Evolutionary conservation across 257 asterid species (phyloP), one percentile per base, ranked within the genome.

Genomic region (Solanum arcanum): DNA sequence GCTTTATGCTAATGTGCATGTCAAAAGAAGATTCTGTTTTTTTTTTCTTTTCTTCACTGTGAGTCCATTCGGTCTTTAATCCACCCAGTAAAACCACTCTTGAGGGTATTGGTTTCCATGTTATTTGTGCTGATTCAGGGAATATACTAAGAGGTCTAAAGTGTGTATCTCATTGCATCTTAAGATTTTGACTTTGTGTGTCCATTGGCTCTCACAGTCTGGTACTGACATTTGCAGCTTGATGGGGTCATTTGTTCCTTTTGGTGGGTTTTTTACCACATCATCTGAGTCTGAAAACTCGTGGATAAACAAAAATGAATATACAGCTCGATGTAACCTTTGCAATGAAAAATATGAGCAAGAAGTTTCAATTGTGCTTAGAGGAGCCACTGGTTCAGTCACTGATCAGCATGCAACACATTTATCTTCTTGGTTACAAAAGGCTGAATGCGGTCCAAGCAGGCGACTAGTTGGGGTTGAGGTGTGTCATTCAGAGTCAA

Each of bases 211-310:
- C 94, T 91, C 90, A 89, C 74, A 76, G 89, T 90, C 46, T 73
- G 86, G 66, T 84, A 46, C 80, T 84, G 87, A 18, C 88, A 80
- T 91, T 68, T 92, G 91, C 99, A 97, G 99, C 93, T 94, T 97
- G 93, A 93, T 95, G 95, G 94, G 95, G 88, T 95, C 99, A 80
- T 97, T 97, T 91, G 98, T 97, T 80, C 99, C 98, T 29, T 93
- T 97, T 66, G 99, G 98, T 56, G 99, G 99, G 87, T 94, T 97
- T 93, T 95, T 97, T 90, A 44, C 98, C 42, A 66, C 95, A 87
- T 91, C 99, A 39, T 92, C 98, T 37, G 98, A 97, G 86, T 91
- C 80, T 75, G 95, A 91, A 78, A 88, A 86, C 75, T 64, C 88
- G 11, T 37, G 89, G 92, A 88, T 88, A 80, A 88, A 74, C 62